A percentile compares a stretch with the other conserved stretches of the same genome.
These are phyloP conservation scores for Candolleomyces eurysporus DNA, from an alignment of 768 basidiomycete species.

Conservation along the genomic window DNA sequence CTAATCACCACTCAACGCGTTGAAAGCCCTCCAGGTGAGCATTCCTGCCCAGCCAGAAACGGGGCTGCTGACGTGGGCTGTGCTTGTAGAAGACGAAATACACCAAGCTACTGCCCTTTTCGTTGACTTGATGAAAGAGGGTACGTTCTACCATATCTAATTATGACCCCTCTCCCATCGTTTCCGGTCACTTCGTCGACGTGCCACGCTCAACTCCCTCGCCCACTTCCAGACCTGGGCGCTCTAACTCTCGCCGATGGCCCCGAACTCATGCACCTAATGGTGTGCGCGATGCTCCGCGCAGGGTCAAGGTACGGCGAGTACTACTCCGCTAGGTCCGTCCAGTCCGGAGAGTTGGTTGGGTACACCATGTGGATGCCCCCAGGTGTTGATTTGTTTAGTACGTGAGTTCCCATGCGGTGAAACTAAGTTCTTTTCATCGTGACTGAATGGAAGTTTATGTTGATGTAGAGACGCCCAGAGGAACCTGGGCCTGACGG, in stretches of 20 bases:
- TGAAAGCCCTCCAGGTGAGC: background rate
- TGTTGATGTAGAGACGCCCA: conserved; percentile 20
- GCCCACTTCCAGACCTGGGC: conserved; percentile 17
- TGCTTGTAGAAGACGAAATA: background rate
- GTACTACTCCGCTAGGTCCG: conserved; percentile 25
- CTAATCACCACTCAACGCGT: background rate
- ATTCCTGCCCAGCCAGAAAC: background rate
- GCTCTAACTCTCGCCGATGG: conserved; percentile 24
- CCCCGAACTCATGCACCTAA: conserved; percentile 19
- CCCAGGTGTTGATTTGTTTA: conserved; percentile 28
- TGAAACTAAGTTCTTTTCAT: no score
- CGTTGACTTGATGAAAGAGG: conserved; percentile 20
- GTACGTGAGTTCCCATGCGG: conserved; percentile 21
- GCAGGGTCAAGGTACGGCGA: conserved; percentile 24
- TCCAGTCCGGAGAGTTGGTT: conserved; percentile 17
- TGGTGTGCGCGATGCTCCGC: conserved; percentile 22
- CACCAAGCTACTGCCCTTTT: conserved; percentile 12
- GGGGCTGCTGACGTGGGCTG: no score
- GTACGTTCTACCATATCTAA: conserved; percentile 6
- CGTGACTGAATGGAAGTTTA: background rate
- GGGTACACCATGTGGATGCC: conserved; percentile 32
- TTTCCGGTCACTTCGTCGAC: background rate
- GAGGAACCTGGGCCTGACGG: conserved; percentile 22
- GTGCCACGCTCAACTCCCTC: no score
- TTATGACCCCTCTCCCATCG: background rate